phyloP scores from a whole-genome alignment of 2,329 filamentous ascomycete genomes.

The Exophiala phaeomuriformis region DNA sequence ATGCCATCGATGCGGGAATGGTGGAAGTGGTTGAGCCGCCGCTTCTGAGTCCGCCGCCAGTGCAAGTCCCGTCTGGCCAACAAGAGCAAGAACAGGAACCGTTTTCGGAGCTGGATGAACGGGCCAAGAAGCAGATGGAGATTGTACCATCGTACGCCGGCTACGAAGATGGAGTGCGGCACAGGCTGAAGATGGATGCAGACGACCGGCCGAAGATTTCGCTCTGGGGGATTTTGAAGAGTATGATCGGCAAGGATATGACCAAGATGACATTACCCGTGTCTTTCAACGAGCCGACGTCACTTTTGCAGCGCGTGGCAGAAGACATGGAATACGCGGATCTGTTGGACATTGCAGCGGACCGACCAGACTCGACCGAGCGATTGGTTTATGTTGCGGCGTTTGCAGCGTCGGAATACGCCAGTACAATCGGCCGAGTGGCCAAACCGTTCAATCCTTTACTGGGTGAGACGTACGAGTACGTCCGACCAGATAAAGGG shows the following conservation, averaged over 20 bases:
- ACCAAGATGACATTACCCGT: conserved; percentile 98
- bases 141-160: conserved; percentile 75
- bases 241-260: conserved; percentile 99
- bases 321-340: conserved; percentile 99
- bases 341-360: conserved; percentile 79
- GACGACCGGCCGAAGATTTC: conserved; percentile 91
- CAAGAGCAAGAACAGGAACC: conserved; percentile 43
- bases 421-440: conserved; percentile 90
- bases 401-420: conserved; percentile 93
- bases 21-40: conserved; percentile 65
- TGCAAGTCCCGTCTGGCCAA: conserved; percentile 25
- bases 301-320: conserved; percentile 83
- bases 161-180: conserved; percentile 81
- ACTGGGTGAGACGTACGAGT: conserved; percentile 93
- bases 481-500: conserved; percentile 88
- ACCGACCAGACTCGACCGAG: conserved; percentile 78
- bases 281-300: conserved; percentile 97
- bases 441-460: conserved; percentile 98
- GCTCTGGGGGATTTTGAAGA: conserved; percentile 94
- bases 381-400: conserved; percentile 90
- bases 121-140: conserved; percentile 49
- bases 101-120: conserved; percentile 35
- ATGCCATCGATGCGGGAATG: conserved; percentile 88
- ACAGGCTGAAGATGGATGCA: conserved; percentile 75
- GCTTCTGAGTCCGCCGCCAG: conserved; percentile 30